Conservation (phyloP, 495 filamentous ascomycete species). For the Aspergillus diversus region DNA sequence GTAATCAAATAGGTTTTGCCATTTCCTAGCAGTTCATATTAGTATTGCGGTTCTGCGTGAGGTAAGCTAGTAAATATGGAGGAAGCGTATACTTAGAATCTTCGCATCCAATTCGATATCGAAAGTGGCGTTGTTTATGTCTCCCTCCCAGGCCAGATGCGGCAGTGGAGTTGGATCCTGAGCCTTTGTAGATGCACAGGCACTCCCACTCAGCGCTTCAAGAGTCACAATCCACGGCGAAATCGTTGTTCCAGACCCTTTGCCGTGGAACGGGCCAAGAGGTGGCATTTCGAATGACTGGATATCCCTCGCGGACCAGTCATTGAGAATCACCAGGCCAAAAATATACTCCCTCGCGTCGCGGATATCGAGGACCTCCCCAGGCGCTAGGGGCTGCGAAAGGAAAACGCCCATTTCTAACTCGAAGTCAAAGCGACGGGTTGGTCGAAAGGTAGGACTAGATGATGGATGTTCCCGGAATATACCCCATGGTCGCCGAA, state of each 20-base stretch:
- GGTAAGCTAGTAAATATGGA: neutral
- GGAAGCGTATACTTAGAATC: slow-evolving; percentile 27
- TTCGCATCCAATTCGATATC: slow-evolving; percentile 27
- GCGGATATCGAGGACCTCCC: slow-evolving; percentile 23
- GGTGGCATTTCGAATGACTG: slow-evolving; percentile 41
- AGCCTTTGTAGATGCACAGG: slow-evolving; percentile 4
- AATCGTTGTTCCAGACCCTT: slow-evolving; percentile 82
- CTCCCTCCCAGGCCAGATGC: slow-evolving; percentile 23
- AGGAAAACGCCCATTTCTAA: slow-evolving; percentile 80
- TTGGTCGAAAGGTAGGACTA: slow-evolving; percentile 54
- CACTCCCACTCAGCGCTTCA: slow-evolving; percentile 71
- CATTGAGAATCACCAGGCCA: slow-evolving; percentile 82
- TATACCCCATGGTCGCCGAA: slow-evolving; percentile 66
- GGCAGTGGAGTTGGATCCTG: slow-evolving; percentile 15
- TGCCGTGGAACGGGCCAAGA: slow-evolving; percentile 54
- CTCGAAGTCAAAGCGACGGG: slow-evolving; percentile 71
- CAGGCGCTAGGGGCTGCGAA: slow-evolving; percentile 37
- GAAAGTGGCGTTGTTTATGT: slow-evolving; percentile 20
- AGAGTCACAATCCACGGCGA: slow-evolving; percentile 81
- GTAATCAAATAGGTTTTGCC: slow-evolving; percentile 26
- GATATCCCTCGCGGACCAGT: slow-evolving; percentile 62
- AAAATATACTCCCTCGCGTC: slow-evolving; percentile 62
- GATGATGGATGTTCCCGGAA: slow-evolving; percentile 48
- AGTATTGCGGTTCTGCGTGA: neutral
- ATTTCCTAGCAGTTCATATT: slow-evolving; percentile 18